A percentile compares a stretch with the other conserved stretches of the same genome.
phyloP scores from a whole-genome alignment of 495 filamentous ascomycete species.

The Daldinia bambusicola region DNA sequence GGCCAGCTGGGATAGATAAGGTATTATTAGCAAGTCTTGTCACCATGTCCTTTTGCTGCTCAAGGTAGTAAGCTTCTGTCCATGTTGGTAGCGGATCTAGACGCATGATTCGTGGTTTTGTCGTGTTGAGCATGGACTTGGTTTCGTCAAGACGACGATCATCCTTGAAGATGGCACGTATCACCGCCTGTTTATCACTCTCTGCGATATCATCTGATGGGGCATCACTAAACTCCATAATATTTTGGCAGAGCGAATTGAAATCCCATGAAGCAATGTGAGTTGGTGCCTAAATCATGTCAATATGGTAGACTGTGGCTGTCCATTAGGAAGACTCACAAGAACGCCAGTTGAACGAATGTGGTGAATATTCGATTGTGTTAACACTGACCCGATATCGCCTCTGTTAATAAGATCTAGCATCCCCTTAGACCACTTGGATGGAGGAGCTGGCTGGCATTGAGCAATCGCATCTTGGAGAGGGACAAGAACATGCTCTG shows the following conservation, averaged over 20 bases:
- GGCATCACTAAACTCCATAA: slow-evolving; percentile 52
- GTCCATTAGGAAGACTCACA: slow-evolving; percentile 32
- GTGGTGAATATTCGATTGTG: slow-evolving; percentile 51
- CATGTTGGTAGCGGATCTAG: slow-evolving; percentile 79
- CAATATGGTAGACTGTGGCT: not conserved
- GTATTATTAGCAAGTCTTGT: slow-evolving; percentile 86
- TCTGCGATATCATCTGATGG: slow-evolving; percentile 63
- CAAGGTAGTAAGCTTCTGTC: slow-evolving; percentile 86
- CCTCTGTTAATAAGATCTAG: slow-evolving; percentile 82
- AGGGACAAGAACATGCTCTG: slow-evolving; percentile 80
- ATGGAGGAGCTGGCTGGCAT: slow-evolving; percentile 83
- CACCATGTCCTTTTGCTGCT: slow-evolving; percentile 90
- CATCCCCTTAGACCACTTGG: slow-evolving; percentile 74
- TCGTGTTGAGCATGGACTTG: slow-evolving; percentile 77
- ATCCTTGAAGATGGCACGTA: slow-evolving; percentile 86
- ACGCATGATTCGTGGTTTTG: slow-evolving; percentile 77
- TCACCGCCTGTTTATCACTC: slow-evolving; percentile 81
- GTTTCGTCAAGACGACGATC: slow-evolving; percentile 89
- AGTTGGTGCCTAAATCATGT: slow-evolving; percentile 58
- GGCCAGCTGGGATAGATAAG: slow-evolving; percentile 83
- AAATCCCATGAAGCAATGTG: slow-evolving; percentile 78
- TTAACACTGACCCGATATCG: slow-evolving; percentile 77
- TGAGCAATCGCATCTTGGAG: slow-evolving; percentile 84
- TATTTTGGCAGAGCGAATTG: slow-evolving; percentile 67
- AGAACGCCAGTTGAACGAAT: slow-evolving; percentile 51